These are phyloP conservation scores for Scutellaria minor DNA, from an alignment of 257 asterid genomes.

Conservation along the genomic window DNA sequence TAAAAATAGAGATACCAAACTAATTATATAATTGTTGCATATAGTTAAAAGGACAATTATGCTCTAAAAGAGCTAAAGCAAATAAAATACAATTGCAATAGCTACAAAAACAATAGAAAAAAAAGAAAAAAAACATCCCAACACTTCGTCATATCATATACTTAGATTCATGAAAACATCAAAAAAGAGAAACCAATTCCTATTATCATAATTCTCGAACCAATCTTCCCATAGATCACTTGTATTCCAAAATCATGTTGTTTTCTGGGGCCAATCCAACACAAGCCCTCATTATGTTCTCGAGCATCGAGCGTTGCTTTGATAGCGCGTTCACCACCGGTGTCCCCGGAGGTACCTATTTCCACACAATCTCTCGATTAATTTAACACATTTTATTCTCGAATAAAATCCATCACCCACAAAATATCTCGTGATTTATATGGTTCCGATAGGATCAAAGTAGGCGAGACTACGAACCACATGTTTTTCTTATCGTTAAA, in stretches of 20 bases:
- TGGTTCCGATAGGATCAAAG: too few relatives aligned
- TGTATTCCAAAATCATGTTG: constrained; percentile 98
- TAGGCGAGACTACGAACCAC: constrained; percentile 3
- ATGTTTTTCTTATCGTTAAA: constrained; percentile 20
- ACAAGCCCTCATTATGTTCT: constrained; percentile 96
- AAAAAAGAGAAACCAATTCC: constrained; percentile 17
- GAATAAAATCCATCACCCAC: background rate
- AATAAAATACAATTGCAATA: constrained; percentile 37
- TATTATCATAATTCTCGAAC: constrained; percentile 18
- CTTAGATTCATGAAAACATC: background rate
- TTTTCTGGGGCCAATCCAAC: constrained; percentile 98
- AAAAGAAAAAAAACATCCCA: background rate
- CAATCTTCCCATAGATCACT: constrained; percentile 44
- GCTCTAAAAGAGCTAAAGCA: constrained; percentile 36
- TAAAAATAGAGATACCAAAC: background rate
- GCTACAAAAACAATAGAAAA: constrained; percentile 3
- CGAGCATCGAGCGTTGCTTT: constrained; percentile 96
- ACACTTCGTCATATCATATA: background rate
- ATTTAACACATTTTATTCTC: background rate
- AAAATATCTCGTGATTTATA: background rate
- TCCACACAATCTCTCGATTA: constrained; percentile 1
- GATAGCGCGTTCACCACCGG: constrained; percentile 98
- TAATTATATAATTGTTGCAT: constrained; percentile 15
- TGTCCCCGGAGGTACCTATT: constrained; percentile 97
- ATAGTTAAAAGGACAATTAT: background rate